Base-by-base conservation (phyloP, 2,329 filamentous ascomycete genomes). In the Phyllosticta citribraziliensis region DNA sequence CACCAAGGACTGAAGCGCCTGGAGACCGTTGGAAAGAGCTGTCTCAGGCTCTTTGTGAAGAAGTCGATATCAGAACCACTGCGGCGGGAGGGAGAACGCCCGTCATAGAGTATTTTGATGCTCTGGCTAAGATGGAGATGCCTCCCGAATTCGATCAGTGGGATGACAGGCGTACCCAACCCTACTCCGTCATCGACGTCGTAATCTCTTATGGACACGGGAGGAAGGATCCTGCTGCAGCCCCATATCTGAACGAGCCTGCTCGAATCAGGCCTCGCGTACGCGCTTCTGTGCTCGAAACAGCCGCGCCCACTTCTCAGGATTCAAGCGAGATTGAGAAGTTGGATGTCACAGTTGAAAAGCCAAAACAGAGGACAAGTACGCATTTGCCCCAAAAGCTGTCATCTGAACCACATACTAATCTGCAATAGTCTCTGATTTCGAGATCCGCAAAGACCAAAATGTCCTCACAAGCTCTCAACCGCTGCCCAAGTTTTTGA, bases 131-230 rank as follows among this genome's bases (percentile, higher is more conserved):
- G 2, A 66, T 78, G 62, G 52, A 65, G 2, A 72, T 79, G 65
- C 78, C 77, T 4, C 63, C 69, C 1, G 63, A 65, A 2, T 58
- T 77, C 4, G 27, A 63, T 1, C 40, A 64, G 9, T 68, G 75
- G 66, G 73, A 73, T 56, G 70, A 67, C 14, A 58, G 65, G 4
- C 66, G 67, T 10, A 67, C 68, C 4, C 67, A 52, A 19, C 67
- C 67, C 1, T 73, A 75, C 56, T 74, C 73, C 2, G 64, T 75
- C 6, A 66, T 77, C 14, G 75, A 78, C 63, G 71, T 76, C 3
- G 61, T 69, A 0, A 30, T 69, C 4, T 61, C 60, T 14, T 56
- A 57, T 14, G 66, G 67, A 2, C 50, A 59, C 25, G 62, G 61
- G 1, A 59, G 25, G 51, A 65, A 64, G 57, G 27, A 50, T 27